Base-by-base conservation (phyloP, 257 asterid genomes). In the Solanum phureja region DNA sequence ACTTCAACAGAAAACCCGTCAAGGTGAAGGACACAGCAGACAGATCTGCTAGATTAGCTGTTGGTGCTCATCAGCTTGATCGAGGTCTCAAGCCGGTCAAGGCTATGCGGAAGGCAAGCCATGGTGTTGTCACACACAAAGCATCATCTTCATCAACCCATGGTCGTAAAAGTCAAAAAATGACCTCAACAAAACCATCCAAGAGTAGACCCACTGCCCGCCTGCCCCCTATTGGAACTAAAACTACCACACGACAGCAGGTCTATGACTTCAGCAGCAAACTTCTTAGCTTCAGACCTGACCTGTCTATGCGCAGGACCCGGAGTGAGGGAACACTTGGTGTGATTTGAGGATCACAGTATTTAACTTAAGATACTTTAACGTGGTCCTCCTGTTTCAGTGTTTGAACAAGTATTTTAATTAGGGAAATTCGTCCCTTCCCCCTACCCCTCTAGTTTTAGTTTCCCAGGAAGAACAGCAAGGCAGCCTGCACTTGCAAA, bases 271-370 rank as follows among this genome's bases (percentile, higher is more conserved):
- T 90, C 40, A 83, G 89, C 92, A 92, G 76, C 88, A 94, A 88
- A 89, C 89, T 75, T 84, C 75, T 79, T 84, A 88, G 90, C 91
- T 88, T 92, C 90, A 91, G 90, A 90, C 83, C 86, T 38, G 95
- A 91, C 85, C 87, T 91, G 37, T 91, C 95, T 14, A 89, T 95
- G 77, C 95, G 93, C 34, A 88, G 97, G 87, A 95, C 96, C 93
- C 94, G 96, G 8, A 97, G 98, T 29, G 98, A 93, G 90, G 98
- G 98, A 73, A 95, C 93, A 72, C 93, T 97, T 38, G 98, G 96
- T 82, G 94, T 87, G 29, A 87, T 93, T 88, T 94, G 90, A 93
- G 83, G 46, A 49, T 82, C 66, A 74, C 10, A 74, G 35, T 76
- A 24, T 40, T 76, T 7, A 49, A 52, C 69, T 81, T 49, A 5